Evolutionary conservation across 2,329 filamentous ascomycete species (phyloP).

Genomic region (Fusarium secorum): DNA sequence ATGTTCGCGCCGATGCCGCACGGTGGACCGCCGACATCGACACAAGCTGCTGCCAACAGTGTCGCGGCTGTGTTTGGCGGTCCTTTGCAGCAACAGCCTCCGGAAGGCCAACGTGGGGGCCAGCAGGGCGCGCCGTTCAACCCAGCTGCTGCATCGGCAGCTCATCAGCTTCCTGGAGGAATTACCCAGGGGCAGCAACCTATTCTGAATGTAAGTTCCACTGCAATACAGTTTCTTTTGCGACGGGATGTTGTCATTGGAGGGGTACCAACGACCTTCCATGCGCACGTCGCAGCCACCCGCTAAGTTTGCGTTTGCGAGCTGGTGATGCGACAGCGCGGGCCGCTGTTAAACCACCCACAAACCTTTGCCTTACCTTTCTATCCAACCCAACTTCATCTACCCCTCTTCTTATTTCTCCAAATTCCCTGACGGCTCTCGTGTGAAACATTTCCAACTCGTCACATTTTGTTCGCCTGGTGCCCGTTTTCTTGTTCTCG

Average conservation of each 20-base stretch:
- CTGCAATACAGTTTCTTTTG: conserved; percentile 7
- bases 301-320: conserved; percentile 21
- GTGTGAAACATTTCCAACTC: not conserved
- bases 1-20: conserved; percentile 65
- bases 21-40: conserved; percentile 58
- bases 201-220: conserved; percentile 60
- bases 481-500: not conserved
- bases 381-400: not conserved
- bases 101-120: conserved; percentile 66
- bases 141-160: conserved; percentile 54
- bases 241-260: not conserved
- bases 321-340: conserved; percentile 20
- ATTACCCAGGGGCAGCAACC: conserved; percentile 55
- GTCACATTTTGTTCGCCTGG: not conserved
- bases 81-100: conserved; percentile 70
- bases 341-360: conserved; percentile 22
- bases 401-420: not conserved
- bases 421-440: not conserved
- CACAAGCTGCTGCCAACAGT: conserved; percentile 66
- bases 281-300: conserved; percentile 22
- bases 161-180: conserved; percentile 50
- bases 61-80: conserved; percentile 74
- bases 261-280: conserved; percentile 8
- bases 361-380: conserved; percentile 1
- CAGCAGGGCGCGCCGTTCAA: conserved; percentile 52